Conservation (phyloP, 2,329 filamentous ascomycete species). For the Trichoderma cornu-damae region DNA sequence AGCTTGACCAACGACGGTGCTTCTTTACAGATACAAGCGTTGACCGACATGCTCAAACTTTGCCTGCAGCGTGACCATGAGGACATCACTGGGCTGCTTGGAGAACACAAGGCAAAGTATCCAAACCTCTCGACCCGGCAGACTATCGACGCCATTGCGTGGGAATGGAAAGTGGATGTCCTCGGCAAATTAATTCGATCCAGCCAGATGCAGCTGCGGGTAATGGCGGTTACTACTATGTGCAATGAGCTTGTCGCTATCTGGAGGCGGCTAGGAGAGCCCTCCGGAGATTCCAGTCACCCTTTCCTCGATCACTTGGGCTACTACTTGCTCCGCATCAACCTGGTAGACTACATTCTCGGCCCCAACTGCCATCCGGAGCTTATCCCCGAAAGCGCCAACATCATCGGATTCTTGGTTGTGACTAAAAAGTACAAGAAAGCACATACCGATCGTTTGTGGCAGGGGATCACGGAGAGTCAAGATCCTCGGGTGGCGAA, state of each 20-base stretch:
- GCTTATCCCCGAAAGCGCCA: constrained; percentile 72
- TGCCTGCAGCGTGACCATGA: constrained; percentile 37
- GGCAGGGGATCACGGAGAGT: constrained; percentile 74
- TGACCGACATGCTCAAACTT: constrained; percentile 42
- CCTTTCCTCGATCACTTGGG: constrained; percentile 63
- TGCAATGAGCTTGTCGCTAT: constrained; percentile 62
- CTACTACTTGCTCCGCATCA: constrained; percentile 61
- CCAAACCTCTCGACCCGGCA: constrained; percentile 37
- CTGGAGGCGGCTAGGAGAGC: constrained; percentile 55
- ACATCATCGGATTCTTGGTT: constrained; percentile 81
- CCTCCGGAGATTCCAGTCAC: constrained; percentile 34
- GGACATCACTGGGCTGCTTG: constrained; percentile 31
- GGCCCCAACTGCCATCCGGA: constrained; percentile 90
- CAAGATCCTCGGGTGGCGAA: constrained; percentile 82
- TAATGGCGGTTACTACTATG: constrained; percentile 71
- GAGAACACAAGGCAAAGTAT: constrained; percentile 26
- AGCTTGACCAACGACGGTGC: constrained; percentile 45
- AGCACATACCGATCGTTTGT: constrained; percentile 71
- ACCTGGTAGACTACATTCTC: constrained; percentile 79
- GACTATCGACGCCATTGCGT: constrained; percentile 48
- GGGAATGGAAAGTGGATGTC: constrained; percentile 65
- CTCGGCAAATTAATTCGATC: constrained; percentile 71
- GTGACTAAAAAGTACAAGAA: constrained; percentile 70
- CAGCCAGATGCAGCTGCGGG: constrained; percentile 84
- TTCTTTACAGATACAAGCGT: constrained; percentile 33